A percentile compares a stretch with the other conserved stretches of the same genome.
Evolutionary conservation across 2,329 filamentous ascomycete genomes (phyloP).

Genomic region (Exserohilum rostratum): DNA sequence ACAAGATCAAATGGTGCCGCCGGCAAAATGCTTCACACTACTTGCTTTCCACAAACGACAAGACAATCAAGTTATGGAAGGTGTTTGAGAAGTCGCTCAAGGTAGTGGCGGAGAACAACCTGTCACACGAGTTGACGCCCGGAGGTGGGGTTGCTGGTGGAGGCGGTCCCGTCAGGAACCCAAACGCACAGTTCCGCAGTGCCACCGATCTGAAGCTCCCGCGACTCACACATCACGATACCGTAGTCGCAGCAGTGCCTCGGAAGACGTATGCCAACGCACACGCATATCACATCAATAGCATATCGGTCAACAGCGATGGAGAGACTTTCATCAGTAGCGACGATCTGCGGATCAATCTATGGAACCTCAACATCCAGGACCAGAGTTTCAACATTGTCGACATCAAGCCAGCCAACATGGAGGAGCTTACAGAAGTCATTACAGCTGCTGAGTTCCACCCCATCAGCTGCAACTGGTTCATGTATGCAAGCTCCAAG

Average conservation of each 20-base stretch:
- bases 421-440: conserved; percentile 98
- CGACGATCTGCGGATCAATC: conserved; percentile 94
- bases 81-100: conserved; percentile 99
- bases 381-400: conserved; percentile 99
- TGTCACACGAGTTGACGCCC: conserved; percentile 91
- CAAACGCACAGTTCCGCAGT: conserved; percentile 76
- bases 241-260: conserved; percentile 94
- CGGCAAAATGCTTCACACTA: conserved; percentile 99
- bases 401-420: conserved; percentile 99
- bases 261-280: conserved; percentile 97
- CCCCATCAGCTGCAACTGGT: conserved; percentile 97
- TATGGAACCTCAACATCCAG: conserved; percentile 99
- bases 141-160: conserved; percentile 71
- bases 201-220: conserved; percentile 88
- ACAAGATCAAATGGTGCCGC: conserved; percentile 99
- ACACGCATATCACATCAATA: conserved; percentile 99
- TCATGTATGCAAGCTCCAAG: conserved; percentile 99
- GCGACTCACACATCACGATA: conserved; percentile 96
- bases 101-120: conserved; percentile 97
- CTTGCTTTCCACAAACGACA: conserved; percentile 97
- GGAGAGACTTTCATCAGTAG: conserved; percentile 99
- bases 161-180: conserved; percentile 77
- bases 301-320: conserved; percentile 99
- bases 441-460: conserved; percentile 99
- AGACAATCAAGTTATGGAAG: conserved; percentile 99